phyloP scores from a whole-genome alignment of 805 yeast genomes.

The Brettanomyces custersianus region DNA sequence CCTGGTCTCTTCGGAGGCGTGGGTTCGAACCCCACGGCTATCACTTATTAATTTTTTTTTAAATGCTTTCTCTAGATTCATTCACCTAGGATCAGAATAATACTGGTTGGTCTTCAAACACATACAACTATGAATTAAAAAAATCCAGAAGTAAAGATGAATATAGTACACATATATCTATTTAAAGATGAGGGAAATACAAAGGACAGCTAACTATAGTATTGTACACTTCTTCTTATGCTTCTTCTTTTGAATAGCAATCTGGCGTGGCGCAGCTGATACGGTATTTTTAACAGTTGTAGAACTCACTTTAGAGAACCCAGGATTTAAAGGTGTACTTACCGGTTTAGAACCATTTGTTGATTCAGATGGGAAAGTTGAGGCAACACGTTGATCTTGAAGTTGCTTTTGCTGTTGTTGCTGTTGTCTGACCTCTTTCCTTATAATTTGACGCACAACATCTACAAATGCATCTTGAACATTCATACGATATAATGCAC shows the following conservation, averaged over 20 bases:
- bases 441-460: slow-evolving; percentile 81
- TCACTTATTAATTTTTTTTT: slow-evolving; percentile 31
- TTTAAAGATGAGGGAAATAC: background rate
- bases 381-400: background rate
- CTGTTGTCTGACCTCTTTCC: slow-evolving; percentile 44
- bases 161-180: no score
- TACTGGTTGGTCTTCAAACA: no score
- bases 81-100: no score
- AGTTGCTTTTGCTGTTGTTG: slow-evolving; percentile 7
- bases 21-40: slow-evolving; percentile 83
- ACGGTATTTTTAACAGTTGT: background rate
- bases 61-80: background rate
- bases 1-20: slow-evolving; percentile 81
- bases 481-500: slow-evolving; percentile 84
- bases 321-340: no score
- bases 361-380: background rate
- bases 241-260: background rate
- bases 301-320: no score
- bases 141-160: background rate
- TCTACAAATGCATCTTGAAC: slow-evolving; percentile 88
- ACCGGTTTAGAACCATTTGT: no score
- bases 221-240: slow-evolving; percentile 3
- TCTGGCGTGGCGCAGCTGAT: background rate
- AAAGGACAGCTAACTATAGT: background rate
- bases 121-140: no score